A percentile compares a stretch with the other conserved stretches of the same genome.
Conservation (phyloP, 164 flowering plant genomes). For the Nelumbo lutea region DNA sequence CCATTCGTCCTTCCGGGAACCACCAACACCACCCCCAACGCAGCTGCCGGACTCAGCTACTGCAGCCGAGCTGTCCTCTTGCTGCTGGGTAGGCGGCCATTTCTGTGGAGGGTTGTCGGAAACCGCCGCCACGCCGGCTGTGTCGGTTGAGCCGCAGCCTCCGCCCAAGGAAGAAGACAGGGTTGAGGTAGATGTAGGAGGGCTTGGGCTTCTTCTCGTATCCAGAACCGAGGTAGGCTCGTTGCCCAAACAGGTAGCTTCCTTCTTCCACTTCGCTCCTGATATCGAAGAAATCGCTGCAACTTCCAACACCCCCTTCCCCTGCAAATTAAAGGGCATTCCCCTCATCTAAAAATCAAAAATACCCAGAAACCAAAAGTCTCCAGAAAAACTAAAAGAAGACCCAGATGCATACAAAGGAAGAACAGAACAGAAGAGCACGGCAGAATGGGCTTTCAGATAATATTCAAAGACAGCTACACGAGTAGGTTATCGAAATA, state of each 20-base stretch:
- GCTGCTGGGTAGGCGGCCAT: constrained; percentile 16
- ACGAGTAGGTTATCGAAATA: not conserved
- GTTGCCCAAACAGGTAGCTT: constrained; percentile 21
- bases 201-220: constrained; percentile 57
- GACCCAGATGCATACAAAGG: not conserved
- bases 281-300: constrained; percentile 17
- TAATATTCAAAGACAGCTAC: not conserved
- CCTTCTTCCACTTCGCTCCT: constrained; percentile 19
- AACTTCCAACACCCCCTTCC: constrained; percentile 44
- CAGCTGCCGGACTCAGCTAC: not conserved
- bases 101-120: constrained; percentile 16
- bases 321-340: constrained; percentile 62
- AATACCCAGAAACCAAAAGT: not conserved
- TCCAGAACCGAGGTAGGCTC: constrained; percentile 87
- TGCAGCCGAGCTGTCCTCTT: constrained; percentile 23
- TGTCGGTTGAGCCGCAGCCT: constrained; percentile 32
- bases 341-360: constrained; percentile 41
- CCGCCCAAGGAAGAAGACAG: constrained; percentile 65
- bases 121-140: constrained; percentile 35
- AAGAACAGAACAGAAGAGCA: not conserved
- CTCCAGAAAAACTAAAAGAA: constrained; percentile 7
- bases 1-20: constrained; percentile 7
- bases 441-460: not conserved
- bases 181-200: constrained; percentile 69
- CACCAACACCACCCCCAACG: not conserved